Base-by-base conservation (phyloP, 2,329 filamentous ascomycete species). In the Drechslerella coelobrocha region DNA sequence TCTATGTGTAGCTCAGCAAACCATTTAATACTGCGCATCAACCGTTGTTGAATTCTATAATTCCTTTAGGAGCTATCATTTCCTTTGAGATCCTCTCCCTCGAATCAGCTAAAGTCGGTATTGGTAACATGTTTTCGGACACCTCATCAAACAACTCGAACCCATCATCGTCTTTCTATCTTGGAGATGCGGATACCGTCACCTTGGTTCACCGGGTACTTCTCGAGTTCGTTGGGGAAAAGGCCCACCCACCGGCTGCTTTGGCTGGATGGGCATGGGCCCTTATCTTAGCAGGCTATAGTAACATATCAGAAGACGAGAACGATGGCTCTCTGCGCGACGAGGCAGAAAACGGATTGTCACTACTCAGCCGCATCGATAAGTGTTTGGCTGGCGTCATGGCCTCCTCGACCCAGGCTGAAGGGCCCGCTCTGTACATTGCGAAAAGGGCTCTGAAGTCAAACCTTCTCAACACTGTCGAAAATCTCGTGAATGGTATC, bases 51-150 rank as follows among this genome's bases (percentile, higher is more conserved):
- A 72, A 59, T 37, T 75, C 73, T 17, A 65, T 72, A 3, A 50
- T 66, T 10, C 73, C 74, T 6, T 60, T 76, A 17, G 68, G 71
- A 14, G 65, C 74, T 8, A 74, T 76, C 26, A 73, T 76, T 27
- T 76, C 75, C 9, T 68, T 75, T 19, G 63, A 73, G 10, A 73
- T 75, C 19, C 73, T 76, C 52, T 73, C 73, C 17, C 52, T 75
- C 8, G 68, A 72, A 12, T 69, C 61, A 21, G 56, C 72, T 19
- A 69, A 75, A 43, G 62, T 61, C 1, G 59, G 68, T 21, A 61
- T 76, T n/a, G 69, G 52, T 48, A 63, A 43, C 39, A 52, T 27
- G 56, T 59, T 31, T 56, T 45, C 31, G 43, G 61, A 52, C 73
- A 66, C 37, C 68, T 65, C 26, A 54, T 50, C 24, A 69, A 63